Evolutionary conservation across 305 asterid genomes (phyloP), one percentile per base, ranked within the genome.

Genomic region (Lippia alba): DNA sequence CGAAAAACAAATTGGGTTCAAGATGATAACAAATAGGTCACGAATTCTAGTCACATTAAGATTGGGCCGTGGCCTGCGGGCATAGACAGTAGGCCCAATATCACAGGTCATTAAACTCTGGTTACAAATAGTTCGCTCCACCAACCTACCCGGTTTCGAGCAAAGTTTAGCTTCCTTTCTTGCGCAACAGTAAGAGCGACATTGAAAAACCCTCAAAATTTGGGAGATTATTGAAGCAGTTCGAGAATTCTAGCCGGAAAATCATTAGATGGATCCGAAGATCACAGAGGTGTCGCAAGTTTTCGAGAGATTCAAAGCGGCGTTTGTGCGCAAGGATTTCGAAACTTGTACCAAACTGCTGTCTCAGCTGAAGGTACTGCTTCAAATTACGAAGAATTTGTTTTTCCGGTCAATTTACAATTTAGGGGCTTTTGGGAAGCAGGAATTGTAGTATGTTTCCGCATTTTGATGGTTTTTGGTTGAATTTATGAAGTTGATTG

Each of bases 341-440:
- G 96, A 84, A 70, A 80, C 90, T 61, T 90, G 97, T 56, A 56
- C 80, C 56, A 77, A 54, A 16, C 84, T 91, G 14, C 89, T 94
- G 62, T 85, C 91, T 15, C 87, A 90, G 81, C 99, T 94, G 71
- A 94, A 94, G 97, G 99, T 94, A 69, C 74, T 56, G 32, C 61
- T 34, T 60, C 57, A 46, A 16, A 9, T 61, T 34, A 39, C 10
- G 61, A 5, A 17, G 19, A 16, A 15, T 14, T 51, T 51, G 3
- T 51, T 51, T 51, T 17, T 4, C 24, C 6, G 4, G 41, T 36
- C 4, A 36, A 4, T 51, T 8, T 17, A 0, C 12, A 6, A 15
- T 51, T 51, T 51, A 51, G 6, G 16, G 56, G 0, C 8, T 16
- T 51, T 2, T 51, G 7, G 24, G 6, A 51, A 16, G 9, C 19